phyloP scores from a whole-genome alignment of 768 basidiomycete species.

The Nevesoporus exiguus region DNA sequence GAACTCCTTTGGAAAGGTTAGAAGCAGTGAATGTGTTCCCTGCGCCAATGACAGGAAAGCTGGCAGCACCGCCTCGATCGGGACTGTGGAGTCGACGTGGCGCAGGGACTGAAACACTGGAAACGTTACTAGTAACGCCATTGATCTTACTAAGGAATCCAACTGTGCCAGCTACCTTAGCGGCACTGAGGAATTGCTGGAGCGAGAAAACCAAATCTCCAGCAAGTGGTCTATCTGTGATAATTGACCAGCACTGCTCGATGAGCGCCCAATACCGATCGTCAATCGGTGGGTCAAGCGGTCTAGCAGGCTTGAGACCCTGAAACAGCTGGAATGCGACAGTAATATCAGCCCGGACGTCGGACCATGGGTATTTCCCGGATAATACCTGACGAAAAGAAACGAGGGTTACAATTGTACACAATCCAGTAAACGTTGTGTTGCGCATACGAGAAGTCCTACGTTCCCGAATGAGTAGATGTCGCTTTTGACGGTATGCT shows the following conservation, averaged over 20 bases:
- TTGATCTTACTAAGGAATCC: neutral
- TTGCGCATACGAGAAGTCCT: neutral
- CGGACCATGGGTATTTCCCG: neutral
- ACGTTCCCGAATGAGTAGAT: neutral
- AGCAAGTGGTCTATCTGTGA: neutral
- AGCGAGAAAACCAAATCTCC: neutral
- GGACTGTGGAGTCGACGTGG: neutral
- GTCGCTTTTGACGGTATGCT: slow-evolving; percentile 1
- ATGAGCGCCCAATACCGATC: neutral
- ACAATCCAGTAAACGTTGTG: neutral
- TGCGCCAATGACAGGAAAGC: no score
- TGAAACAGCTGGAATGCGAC: neutral
- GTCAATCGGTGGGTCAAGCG: neutral
- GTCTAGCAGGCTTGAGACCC: neutral
- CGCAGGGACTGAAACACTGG: no score
- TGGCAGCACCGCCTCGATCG: neutral
- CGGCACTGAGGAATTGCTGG: neutral
- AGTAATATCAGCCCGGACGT: neutral
- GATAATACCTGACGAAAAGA: neutral
- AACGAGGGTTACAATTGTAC: neutral
- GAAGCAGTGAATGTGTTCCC: no score
- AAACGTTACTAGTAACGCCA: no score
- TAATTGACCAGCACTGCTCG: slow-evolving; percentile 1
- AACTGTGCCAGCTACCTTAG: neutral
- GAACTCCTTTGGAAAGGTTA: no score